Base-by-base conservation (phyloP, 805 yeast genomes). In the Grigorovia jiainica region DNA sequence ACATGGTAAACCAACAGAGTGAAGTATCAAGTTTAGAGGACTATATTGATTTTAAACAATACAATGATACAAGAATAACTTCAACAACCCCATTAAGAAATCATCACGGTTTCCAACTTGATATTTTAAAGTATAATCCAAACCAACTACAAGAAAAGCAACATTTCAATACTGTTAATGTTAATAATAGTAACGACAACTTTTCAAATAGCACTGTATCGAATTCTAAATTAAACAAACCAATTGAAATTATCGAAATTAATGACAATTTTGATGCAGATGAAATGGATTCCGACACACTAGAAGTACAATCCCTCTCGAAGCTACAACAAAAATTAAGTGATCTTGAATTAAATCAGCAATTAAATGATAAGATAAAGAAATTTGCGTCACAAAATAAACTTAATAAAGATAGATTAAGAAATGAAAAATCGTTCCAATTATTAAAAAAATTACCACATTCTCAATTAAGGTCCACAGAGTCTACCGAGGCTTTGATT, bases 341-440 rank as follows among this genome's bases (percentile, higher is more conserved):
- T 27, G 65, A 61, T 43, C 57, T 54, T 21, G 63, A 60, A 38
- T 38, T 62, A 15, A 47, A 55, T 35, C 36, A 43, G 13, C 53
- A 51, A 39, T 40, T 62, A 21, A 50, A 59, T 36, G 54, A 55
- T 35, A 52, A 60, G 27, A 57, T 62, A 11, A 40, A 42, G 16
- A 45, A 46, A 32, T 44, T 62, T 32, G 61, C 64, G 9, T 43
- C 47, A 25, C 63, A 61, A 38, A 62, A 62, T 39, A 57, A 49
- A 37, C 47, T 46, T 27, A 55, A 58, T 11, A 57, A 54, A 38
- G 54, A 50, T 7, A 49, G 47, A 18, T 32, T 54, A n/a, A 43
- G 64, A 27, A 49, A 55, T n/a, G 52, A 59, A 36, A 60, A 59
- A 44, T 57, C 60, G 8, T 57, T 58, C 42, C 63, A 57, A 43